Conservation (phyloP, 2,329 filamentous ascomycete species). For the Aspergillus ochraceoroseus region DNA sequence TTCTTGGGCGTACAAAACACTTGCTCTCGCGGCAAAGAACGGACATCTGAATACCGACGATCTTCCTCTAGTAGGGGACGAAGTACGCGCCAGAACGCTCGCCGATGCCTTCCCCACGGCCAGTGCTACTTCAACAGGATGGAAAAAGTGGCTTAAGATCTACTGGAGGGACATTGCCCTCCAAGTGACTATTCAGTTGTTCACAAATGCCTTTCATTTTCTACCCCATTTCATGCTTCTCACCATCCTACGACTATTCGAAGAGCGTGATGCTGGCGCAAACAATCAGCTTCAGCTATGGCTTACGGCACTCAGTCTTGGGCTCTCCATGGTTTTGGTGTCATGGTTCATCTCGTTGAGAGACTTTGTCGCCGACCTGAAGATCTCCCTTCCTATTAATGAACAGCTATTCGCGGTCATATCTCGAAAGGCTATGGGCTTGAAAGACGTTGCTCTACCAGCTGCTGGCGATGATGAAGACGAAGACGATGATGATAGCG, state of each 20-base stretch:
- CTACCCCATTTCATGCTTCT: constrained; percentile 64
- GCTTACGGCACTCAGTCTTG: constrained; percentile 53
- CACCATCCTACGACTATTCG: constrained; percentile 61
- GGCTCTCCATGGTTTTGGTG: constrained; percentile 51
- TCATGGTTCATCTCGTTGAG: constrained; percentile 54
- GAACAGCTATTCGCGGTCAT: constrained; percentile 65
- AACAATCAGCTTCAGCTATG: constrained; percentile 54
- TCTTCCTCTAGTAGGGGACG: constrained; percentile 56
- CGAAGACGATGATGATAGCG: constrained; percentile 42
- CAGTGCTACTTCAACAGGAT: constrained; percentile 40
- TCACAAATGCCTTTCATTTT: constrained; percentile 56
- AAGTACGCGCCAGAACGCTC: constrained; percentile 48
- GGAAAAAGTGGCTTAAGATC: constrained; percentile 55
- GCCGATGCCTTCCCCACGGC: constrained; percentile 5
- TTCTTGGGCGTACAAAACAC: constrained; percentile 55
- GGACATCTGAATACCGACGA: constrained; percentile 59
- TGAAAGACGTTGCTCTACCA: constrained; percentile 58
- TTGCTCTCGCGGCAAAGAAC: constrained; percentile 55
- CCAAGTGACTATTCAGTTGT: constrained; percentile 56
- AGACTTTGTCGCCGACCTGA: constrained; percentile 13
- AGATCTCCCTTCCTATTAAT: constrained; percentile 53
- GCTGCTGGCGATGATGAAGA: constrained; percentile 43
- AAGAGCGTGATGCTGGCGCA: constrained; percentile 48
- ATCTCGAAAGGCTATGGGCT: constrained; percentile 67
- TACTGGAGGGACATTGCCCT: constrained; percentile 53